phyloP scores from a whole-genome alignment of 2,329 filamentous ascomycete species.

The Dryadomyces sulphureus region DNA sequence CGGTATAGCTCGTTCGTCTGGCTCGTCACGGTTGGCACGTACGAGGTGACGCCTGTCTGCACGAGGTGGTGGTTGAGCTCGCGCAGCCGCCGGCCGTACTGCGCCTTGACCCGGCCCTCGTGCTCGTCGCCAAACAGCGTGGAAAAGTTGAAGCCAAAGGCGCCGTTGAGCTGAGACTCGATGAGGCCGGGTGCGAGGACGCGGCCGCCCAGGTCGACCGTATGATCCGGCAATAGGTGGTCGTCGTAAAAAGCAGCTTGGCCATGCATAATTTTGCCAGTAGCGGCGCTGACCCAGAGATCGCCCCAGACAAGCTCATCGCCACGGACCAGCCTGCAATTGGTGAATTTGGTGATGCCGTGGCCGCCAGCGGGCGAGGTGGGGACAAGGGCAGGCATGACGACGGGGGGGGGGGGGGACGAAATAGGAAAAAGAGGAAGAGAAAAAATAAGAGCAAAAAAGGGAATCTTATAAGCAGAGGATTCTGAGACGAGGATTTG shows the following conservation, averaged over 20 bases:
- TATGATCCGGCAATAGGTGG: constrained; percentile 52
- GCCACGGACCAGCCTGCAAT: constrained; percentile 63
- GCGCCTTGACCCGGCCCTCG: constrained; percentile 26
- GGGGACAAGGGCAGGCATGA: background rate
- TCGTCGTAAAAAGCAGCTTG: constrained; percentile 55
- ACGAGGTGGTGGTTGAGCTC: constrained; percentile 58
- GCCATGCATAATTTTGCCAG: constrained; percentile 67
- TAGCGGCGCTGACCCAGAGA: constrained; percentile 74
- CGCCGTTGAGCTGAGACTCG: constrained; percentile 83
- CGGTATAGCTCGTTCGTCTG: constrained; percentile 72
- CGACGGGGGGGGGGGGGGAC: background rate
- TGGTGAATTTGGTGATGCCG: constrained; percentile 74
- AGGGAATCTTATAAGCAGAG: background rate
- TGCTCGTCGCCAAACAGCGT: constrained; percentile 46
- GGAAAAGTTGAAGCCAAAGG: constrained; percentile 87
- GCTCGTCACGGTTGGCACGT: constrained; percentile 73
- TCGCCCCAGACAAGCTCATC: constrained; percentile 58
- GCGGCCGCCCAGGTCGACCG: constrained; percentile 66
- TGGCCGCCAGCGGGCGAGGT: constrained; percentile 15
- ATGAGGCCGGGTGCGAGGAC: constrained; percentile 79
- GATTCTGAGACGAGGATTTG: too few relatives aligned
- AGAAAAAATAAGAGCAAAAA: background rate
- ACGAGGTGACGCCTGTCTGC: constrained; percentile 73
- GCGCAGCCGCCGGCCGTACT: constrained; percentile 59
- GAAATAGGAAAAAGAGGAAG: background rate